These are phyloP conservation scores for Yamadazyma scolyti DNA, from an alignment of 805 yeast species.

Conservation along the genomic window DNA sequence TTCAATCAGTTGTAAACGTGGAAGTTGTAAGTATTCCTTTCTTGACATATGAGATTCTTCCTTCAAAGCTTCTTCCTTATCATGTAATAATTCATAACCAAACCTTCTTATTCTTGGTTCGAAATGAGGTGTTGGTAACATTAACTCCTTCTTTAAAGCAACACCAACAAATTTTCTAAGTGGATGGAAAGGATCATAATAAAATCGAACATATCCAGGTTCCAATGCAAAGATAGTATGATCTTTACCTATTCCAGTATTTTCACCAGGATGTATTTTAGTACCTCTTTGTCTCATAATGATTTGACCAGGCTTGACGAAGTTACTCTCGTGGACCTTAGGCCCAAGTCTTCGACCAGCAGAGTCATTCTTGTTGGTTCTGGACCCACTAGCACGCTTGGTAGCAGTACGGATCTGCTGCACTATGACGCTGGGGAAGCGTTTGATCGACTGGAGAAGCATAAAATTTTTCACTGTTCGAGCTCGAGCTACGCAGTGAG, in stretches of 20 bases:
- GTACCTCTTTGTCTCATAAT: constrained; percentile 95
- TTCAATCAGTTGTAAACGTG: constrained; percentile 40
- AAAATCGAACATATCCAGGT: constrained; percentile 90
- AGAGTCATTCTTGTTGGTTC: constrained; percentile 88
- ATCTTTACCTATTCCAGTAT: constrained; percentile 85
- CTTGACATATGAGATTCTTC: constrained; percentile 65
- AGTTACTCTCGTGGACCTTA: constrained; percentile 76
- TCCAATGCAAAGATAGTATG: constrained; percentile 89
- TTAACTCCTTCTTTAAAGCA: constrained; percentile 59
- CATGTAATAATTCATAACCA: constrained; percentile 58
- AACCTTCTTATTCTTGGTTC: constrained; percentile 84
- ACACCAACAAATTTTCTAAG: constrained; percentile 87
- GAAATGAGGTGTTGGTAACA: constrained; percentile 86
- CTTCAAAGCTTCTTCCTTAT: constrained; percentile 45
- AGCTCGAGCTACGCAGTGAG: no score
- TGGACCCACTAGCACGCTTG: constrained; percentile 93
- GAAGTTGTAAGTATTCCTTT: constrained; percentile 59
- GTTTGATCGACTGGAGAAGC: no score
- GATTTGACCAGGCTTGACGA: constrained; percentile 79
- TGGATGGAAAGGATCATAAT: constrained; percentile 95
- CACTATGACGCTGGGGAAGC: no score
- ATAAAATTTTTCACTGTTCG: no score
- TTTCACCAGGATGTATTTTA: constrained; percentile 90
- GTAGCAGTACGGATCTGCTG: constrained; percentile 88
- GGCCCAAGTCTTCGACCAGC: constrained; percentile 94